phyloP scores from a whole-genome alignment of 1,284 basidiomycete genomes.

The Malassezia arunalokei region DNA sequence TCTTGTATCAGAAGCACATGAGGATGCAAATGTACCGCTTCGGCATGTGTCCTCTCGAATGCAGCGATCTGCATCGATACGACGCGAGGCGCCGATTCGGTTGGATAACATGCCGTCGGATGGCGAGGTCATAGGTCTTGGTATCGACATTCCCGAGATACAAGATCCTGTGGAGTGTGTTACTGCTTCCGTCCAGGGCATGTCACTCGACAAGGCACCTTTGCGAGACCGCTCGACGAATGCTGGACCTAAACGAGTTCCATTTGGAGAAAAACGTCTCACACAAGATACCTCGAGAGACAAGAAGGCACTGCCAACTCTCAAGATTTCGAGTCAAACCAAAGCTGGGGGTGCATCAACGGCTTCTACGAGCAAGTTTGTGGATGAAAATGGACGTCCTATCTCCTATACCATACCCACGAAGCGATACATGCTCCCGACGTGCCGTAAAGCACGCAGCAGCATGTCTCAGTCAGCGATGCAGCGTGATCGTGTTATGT shows the following conservation, averaged over 20 bases:
- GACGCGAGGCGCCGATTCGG: background rate
- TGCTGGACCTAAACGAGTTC: background rate
- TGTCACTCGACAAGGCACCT: background rate
- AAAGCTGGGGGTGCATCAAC: background rate
- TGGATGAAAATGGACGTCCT: conserved; percentile 1
- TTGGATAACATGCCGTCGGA: background rate
- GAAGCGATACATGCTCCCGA: background rate
- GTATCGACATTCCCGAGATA: background rate
- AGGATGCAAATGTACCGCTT: background rate
- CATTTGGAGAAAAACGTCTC: background rate
- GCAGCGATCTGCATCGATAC: background rate
- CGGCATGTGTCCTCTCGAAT: background rate
- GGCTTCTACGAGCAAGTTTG: background rate
- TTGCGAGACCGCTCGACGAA: background rate
- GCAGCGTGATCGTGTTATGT: background rate
- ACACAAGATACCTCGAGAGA: background rate
- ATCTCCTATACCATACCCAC: background rate
- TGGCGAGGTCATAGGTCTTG: background rate
- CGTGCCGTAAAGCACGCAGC: background rate
- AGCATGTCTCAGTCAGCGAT: background rate
- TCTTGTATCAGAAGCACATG: background rate
- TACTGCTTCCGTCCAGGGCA: background rate
- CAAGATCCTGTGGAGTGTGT: background rate
- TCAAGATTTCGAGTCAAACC: background rate
- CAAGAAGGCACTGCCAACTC: background rate